These are phyloP conservation scores for Grammothele lineata DNA, from an alignment of 768 basidiomycete species.

Conservation along the genomic window DNA sequence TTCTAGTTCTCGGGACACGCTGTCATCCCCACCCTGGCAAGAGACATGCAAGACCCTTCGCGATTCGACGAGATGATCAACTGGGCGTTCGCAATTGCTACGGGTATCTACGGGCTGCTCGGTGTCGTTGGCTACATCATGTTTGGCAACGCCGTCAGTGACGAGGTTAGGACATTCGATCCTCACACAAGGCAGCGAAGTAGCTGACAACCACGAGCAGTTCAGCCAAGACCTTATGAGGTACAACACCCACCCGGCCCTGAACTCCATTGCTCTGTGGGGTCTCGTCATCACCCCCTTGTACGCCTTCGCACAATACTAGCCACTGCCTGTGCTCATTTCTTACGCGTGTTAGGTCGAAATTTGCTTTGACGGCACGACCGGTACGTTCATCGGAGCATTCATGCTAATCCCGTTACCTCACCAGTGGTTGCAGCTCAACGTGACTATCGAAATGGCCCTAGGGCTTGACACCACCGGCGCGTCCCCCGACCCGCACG, in stretches of 20 bases:
- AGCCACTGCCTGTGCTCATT: too few species aligned
- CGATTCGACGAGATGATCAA: slow-evolving; percentile 82
- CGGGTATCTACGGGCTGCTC: slow-evolving; percentile 18
- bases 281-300: slow-evolving; percentile 78
- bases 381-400: slow-evolving; percentile 50
- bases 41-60: slow-evolving; percentile 83
- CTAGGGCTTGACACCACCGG: slow-evolving; percentile 56
- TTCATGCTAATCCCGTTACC: background rate
- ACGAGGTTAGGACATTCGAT: slow-evolving; percentile 76
- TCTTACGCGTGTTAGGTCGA: slow-evolving; percentile 47
- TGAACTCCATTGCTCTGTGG: slow-evolving; percentile 80
- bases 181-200: background rate
- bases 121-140: slow-evolving; percentile 77
- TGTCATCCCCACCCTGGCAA: slow-evolving; percentile 83
- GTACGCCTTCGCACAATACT: slow-evolving; percentile 50
- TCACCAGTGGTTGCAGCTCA: slow-evolving; percentile 65
- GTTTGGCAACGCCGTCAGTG: slow-evolving; percentile 78
- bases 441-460: slow-evolving; percentile 75
- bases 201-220: slow-evolving; percentile 30
- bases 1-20: slow-evolving; percentile 87
- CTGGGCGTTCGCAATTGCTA: slow-evolving; percentile 66
- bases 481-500: slow-evolving; percentile 23
- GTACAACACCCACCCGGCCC: slow-evolving; percentile 59
- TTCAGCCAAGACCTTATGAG: slow-evolving; percentile 79
- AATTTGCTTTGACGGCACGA: slow-evolving; percentile 81